Percentiles rank a stretch among this genome's conserved stretches.
phyloP scores from a whole-genome alignment of 805 yeast species.

The Pichia scutulata region DNA sequence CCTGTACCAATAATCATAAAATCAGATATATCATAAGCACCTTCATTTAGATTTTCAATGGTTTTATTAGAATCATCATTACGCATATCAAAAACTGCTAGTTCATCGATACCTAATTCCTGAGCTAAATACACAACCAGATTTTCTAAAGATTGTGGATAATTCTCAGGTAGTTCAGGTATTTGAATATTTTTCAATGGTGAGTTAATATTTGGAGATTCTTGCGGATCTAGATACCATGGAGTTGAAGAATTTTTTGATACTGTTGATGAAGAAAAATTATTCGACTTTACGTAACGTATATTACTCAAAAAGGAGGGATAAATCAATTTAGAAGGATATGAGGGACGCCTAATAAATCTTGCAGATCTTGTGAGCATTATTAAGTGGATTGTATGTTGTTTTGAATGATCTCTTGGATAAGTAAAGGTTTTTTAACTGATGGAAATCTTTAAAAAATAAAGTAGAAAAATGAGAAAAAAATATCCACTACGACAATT shows the following conservation, averaged over 20 bases:
- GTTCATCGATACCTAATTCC: slow-evolving; percentile 59
- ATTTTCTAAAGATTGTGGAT: slow-evolving; percentile 46
- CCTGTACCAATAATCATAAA: slow-evolving; percentile 67
- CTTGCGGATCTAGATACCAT: slow-evolving; percentile 30
- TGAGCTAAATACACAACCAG: slow-evolving; percentile 41
- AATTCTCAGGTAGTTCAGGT: slow-evolving; percentile 51
- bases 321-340: neutral
- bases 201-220: slow-evolving; percentile 20
- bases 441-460: neutral
- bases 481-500: neutral
- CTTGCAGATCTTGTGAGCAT: neutral
- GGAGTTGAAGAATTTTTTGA: slow-evolving; percentile 14
- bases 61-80: slow-evolving; percentile 19
- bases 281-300: neutral
- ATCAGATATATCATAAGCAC: slow-evolving; percentile 32
- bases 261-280: neutral
- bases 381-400: neutral
- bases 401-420: too few species aligned
- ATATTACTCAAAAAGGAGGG: neutral
- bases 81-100: slow-evolving; percentile 59
- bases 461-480: neutral
- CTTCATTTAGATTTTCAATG: slow-evolving; percentile 19
- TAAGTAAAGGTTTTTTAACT: neutral
- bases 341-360: neutral
- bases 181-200: slow-evolving; percentile 26